Percentiles rank a stretch among this genome's conserved stretches.
Evolutionary conservation across 2,329 filamentous ascomycete genomes (phyloP).

Genomic region (Shiraia bambusicola): DNA sequence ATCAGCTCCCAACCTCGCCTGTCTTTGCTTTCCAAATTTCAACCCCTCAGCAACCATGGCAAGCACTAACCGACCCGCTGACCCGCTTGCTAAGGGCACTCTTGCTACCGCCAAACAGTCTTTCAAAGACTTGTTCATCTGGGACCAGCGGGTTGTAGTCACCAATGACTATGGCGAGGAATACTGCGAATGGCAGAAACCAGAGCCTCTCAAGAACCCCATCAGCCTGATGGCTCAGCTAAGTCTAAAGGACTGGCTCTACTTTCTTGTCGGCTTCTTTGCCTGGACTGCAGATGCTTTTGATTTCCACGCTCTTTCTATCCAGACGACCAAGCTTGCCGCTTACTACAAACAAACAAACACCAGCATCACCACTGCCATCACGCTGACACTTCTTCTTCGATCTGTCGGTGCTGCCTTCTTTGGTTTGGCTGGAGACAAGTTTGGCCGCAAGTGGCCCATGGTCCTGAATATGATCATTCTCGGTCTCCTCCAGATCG

Average conservation of each 20-base stretch:
- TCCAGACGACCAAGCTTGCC: slow-evolving; percentile 72
- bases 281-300: slow-evolving; percentile 83
- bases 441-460: slow-evolving; percentile 79
- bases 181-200: slow-evolving; percentile 66
- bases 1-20: slow-evolving; percentile 6
- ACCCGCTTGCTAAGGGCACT: slow-evolving; percentile 67
- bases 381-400: slow-evolving; percentile 73
- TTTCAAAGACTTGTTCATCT: slow-evolving; percentile 66
- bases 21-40: slow-evolving; percentile 9
- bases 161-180: slow-evolving; percentile 66
- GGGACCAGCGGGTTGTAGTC: slow-evolving; percentile 72
- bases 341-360: slow-evolving; percentile 60
- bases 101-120: slow-evolving; percentile 66
- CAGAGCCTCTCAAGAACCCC: slow-evolving; percentile 68
- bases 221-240: slow-evolving; percentile 68
- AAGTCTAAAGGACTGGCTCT: slow-evolving; percentile 68
- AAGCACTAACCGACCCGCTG: slow-evolving; percentile 55
- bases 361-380: slow-evolving; percentile 72
- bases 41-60: slow-evolving; percentile 26
- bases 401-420: slow-evolving; percentile 72
- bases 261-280: slow-evolving; percentile 70
- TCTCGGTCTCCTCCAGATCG: slow-evolving; percentile 69
- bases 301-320: slow-evolving; percentile 78
- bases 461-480: slow-evolving; percentile 80
- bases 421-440: slow-evolving; percentile 77